Percentiles rank a stretch among this genome's conserved stretches.
Conservation (phyloP, 2,329 filamentous ascomycete species). For the Calonectria honghensis region DNA sequence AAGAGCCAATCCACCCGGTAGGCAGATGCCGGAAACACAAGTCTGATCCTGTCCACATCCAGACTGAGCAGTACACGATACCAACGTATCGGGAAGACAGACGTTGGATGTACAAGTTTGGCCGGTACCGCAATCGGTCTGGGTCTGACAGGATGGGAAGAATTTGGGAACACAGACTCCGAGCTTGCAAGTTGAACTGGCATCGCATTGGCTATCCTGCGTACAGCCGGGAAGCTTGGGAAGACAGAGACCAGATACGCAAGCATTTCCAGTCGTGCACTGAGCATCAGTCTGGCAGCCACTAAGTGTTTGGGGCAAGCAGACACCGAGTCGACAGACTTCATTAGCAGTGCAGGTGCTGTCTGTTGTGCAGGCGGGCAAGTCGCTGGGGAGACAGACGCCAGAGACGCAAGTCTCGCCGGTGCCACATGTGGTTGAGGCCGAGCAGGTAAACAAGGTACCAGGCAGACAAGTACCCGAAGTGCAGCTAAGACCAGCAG, state of each 20-base stretch:
- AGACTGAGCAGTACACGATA: background rate
- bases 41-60: constrained; percentile 25
- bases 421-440: background rate
- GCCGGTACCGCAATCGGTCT: background rate
- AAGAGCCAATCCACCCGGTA: background rate
- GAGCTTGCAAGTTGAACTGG: background rate
- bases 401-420: constrained; percentile 27
- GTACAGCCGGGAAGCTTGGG: constrained; percentile 21
- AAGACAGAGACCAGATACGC: constrained; percentile 19
- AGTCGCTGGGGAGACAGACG: background rate
- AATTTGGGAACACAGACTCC: constrained; percentile 20
- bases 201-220: background rate
- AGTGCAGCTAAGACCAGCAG: background rate
- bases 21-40: constrained; percentile 22
- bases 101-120: constrained; percentile 24
- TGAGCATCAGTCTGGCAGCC: background rate
- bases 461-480: constrained; percentile 7
- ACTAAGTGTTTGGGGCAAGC: constrained; percentile 1
- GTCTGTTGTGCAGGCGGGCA: constrained; percentile 5
- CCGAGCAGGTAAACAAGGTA: background rate
- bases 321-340: constrained; percentile 29
- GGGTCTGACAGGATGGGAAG: constrained; percentile 15
- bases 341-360: background rate
- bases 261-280: constrained; percentile 3
- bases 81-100: constrained; percentile 19